phyloP scores from a whole-genome alignment of 1,139 yeast species.

The Candida tetrigidarum region DNA sequence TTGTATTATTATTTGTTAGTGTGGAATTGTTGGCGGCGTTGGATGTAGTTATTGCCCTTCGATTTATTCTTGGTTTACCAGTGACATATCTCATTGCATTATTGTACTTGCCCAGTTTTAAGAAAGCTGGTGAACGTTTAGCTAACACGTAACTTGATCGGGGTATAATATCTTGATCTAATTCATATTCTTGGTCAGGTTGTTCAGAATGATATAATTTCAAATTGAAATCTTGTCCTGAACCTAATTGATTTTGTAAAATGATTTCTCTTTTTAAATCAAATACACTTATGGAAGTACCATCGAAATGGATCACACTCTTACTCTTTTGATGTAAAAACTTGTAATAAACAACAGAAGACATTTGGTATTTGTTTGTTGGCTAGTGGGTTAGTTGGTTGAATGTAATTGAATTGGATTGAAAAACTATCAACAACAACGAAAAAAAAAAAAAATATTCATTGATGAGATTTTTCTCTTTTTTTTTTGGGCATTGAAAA shows the following conservation, averaged over 20 bases:
- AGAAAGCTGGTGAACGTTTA: constrained; percentile 71
- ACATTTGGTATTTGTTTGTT: constrained; percentile 52
- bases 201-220: constrained; percentile 63
- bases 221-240: constrained; percentile 84
- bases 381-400: not conserved
- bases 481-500: not conserved
- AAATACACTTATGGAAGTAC: constrained; percentile 94
- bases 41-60: constrained; percentile 29
- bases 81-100: constrained; percentile 83
- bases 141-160: constrained; percentile 86
- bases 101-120: constrained; percentile 62
- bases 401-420: not conserved
- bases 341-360: constrained; percentile 86
- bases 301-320: constrained; percentile 86
- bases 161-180: constrained; percentile 88
- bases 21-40: too few relatives aligned
- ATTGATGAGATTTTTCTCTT: not conserved
- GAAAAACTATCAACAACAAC: constrained; percentile 1
- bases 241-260: constrained; percentile 76
- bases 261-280: constrained; percentile 93
- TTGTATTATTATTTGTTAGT: constrained; percentile 22
- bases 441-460: constrained; percentile 2
- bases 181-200: constrained; percentile 82
- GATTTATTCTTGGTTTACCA: constrained; percentile 71
- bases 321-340: constrained; percentile 85